A percentile compares a stretch with the other conserved stretches of the same genome.
Evolutionary conservation across 2,329 filamentous ascomycete genomes (phyloP).

Genomic region (Drechslerella dactyloides): DNA sequence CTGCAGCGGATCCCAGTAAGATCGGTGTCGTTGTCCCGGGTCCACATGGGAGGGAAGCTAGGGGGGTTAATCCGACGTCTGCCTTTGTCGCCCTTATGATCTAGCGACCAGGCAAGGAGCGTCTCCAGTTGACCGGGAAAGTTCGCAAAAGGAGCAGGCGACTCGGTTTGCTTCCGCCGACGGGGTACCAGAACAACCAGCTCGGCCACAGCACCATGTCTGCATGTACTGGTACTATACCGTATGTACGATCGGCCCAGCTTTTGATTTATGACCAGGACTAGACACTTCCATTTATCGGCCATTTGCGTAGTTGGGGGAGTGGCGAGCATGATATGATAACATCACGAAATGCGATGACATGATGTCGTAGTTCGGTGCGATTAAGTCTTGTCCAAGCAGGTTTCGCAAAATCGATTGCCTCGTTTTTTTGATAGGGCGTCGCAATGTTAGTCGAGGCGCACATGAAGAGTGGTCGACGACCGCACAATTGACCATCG

Average conservation of each 20-base stretch:
- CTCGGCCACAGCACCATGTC: slow-evolving; percentile 4
- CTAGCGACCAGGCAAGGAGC: slow-evolving; percentile 48
- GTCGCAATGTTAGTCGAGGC: slow-evolving; percentile 21
- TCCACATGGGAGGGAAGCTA: slow-evolving; percentile 50
- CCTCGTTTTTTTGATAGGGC: slow-evolving; percentile 18
- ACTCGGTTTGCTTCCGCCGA: slow-evolving; percentile 10
- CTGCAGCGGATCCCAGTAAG: slow-evolving; percentile 42
- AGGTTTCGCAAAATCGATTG: slow-evolving; percentile 35
- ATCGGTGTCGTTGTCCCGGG: slow-evolving; percentile 50
- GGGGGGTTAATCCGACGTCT: slow-evolving; percentile 51
- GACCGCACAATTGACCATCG: slow-evolving; percentile 14
- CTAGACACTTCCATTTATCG: too few species aligned
- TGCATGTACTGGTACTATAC: slow-evolving; percentile 6
- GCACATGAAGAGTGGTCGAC: background rate
- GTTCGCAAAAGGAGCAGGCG: slow-evolving; percentile 23
- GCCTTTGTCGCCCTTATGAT: slow-evolving; percentile 40
- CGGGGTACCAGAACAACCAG: slow-evolving; percentile 7
- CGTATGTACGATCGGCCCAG: background rate
- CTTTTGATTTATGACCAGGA: background rate
- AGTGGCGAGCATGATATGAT: slow-evolving; percentile 15
- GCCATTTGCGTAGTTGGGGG: slow-evolving; percentile 3
- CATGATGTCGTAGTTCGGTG: slow-evolving; percentile 13
- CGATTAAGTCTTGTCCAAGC: slow-evolving; percentile 10
- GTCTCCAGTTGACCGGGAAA: slow-evolving; percentile 49
- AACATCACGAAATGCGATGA: slow-evolving; percentile 8